Evolutionary conservation across 306 rosid genomes (phyloP).

Genomic region (Phaseolus lunatus): DNA sequence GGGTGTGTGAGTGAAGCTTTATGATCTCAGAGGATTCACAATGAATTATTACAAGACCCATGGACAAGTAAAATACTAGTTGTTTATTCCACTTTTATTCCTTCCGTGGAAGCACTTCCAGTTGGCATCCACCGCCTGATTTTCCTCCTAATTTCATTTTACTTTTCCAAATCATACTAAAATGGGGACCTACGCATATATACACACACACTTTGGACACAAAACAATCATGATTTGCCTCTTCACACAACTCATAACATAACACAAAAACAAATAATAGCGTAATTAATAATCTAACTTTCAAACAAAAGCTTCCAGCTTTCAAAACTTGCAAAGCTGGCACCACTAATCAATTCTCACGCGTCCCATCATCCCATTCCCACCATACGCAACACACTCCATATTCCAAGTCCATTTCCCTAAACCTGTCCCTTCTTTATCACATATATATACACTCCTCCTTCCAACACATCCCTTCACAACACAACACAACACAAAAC

Average conservation of each 20-base stretch:
- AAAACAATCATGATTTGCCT: neutral
- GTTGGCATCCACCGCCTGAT: slow-evolving; percentile 71
- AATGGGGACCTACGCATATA: slow-evolving; percentile 3
- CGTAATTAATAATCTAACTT: slow-evolving; percentile 29
- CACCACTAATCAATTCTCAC: slow-evolving; percentile 64
- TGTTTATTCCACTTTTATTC: slow-evolving; percentile 44
- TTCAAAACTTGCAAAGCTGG: slow-evolving; percentile 62
- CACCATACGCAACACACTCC: slow-evolving; percentile 33
- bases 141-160: neutral
- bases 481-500: slow-evolving; percentile 30
- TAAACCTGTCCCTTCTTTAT: neutral
- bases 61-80: slow-evolving; percentile 19
- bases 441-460: slow-evolving; percentile 47
- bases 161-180: slow-evolving; percentile 31
- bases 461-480: slow-evolving; percentile 45
- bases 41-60: slow-evolving; percentile 58
- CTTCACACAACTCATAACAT: slow-evolving; percentile 31
- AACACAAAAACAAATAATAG: neutral
- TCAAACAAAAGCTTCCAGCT: slow-evolving; percentile 73
- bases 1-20: slow-evolving; percentile 17
- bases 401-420: slow-evolving; percentile 31
- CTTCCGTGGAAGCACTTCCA: slow-evolving; percentile 45
- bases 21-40: slow-evolving; percentile 30
- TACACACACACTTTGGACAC: neutral
- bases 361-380: slow-evolving; percentile 53